Conservation (phyloP, 306 rosid genomes). For the Glycine tomentella region DNA sequence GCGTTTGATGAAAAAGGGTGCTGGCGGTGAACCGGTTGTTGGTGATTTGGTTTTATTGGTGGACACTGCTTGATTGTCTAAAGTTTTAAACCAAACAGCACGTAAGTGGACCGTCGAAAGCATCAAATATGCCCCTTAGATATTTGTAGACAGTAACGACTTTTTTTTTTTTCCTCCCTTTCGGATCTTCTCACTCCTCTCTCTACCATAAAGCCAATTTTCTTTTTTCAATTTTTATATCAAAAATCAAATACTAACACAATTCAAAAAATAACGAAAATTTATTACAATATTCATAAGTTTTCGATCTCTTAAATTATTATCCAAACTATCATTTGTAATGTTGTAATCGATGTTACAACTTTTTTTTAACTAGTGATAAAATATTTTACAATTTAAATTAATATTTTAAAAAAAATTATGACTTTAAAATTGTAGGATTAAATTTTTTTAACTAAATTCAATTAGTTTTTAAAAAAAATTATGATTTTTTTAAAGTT, state of each 20-base stretch:
- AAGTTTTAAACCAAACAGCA: constrained; percentile 32
- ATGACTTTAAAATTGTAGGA: too few relatives aligned
- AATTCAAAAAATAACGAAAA: neutral
- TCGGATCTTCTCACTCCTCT: neutral
- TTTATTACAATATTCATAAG: neutral
- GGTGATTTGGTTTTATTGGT: constrained; percentile 6
- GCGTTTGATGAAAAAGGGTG: neutral
- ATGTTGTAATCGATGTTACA: too few relatives aligned
- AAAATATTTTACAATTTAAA: too few relatives aligned
- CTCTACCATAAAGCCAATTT: neutral
- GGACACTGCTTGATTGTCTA: neutral
- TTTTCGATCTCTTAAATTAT: too few relatives aligned
- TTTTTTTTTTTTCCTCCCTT: neutral
- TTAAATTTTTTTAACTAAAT: too few relatives aligned
- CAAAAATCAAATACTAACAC: too few relatives aligned
- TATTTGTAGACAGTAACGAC: constrained; percentile 37
- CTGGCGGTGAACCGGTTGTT: neutral
- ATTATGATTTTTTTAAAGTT: too few relatives aligned
- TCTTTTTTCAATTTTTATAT: neutral
- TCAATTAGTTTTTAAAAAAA: too few relatives aligned
- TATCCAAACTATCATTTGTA: too few relatives aligned
- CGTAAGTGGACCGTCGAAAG: neutral
- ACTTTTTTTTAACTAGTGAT: too few relatives aligned
- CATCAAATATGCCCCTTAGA: constrained; percentile 54
- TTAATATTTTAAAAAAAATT: too few relatives aligned